phyloP scores from a whole-genome alignment of 768 basidiomycete genomes.

The Lactarius tabidus region DNA sequence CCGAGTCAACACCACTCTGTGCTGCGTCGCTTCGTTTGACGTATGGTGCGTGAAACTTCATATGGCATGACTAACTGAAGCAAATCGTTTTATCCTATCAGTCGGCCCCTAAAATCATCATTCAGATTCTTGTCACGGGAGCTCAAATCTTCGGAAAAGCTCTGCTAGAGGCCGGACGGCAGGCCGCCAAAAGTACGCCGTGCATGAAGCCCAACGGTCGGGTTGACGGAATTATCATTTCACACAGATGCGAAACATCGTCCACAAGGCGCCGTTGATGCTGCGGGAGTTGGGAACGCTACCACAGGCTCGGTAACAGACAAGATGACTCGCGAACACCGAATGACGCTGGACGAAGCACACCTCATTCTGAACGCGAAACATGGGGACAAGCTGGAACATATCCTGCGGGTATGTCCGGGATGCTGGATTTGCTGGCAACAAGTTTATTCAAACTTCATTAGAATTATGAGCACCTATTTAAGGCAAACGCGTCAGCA shows the following conservation, averaged over 20 bases:
- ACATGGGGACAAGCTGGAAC: conserved; percentile 63
- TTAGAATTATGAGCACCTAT: conserved; percentile 90
- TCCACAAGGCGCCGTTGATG: conserved; percentile 70
- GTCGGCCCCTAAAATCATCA: conserved; percentile 75
- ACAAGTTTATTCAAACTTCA: neutral
- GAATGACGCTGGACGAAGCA: conserved; percentile 95
- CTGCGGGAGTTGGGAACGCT: conserved; percentile 69
- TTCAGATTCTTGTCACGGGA: conserved; percentile 76
- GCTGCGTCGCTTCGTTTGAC: too few species aligned
- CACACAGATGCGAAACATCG: conserved; percentile 74
- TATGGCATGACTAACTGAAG: neutral
- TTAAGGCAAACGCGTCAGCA: conserved; percentile 83
- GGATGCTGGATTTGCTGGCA: neutral
- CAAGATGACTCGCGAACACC: conserved; percentile 76
- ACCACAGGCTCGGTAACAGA: conserved; percentile 74
- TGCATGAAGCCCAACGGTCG: neutral
- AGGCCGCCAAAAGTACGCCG: conserved; percentile 85
- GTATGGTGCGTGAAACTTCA: conserved; percentile 10
- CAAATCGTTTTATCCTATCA: conserved; percentile 30
- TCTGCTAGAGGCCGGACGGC: conserved; percentile 81
- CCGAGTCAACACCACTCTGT: neutral
- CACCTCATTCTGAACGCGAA: conserved; percentile 88
- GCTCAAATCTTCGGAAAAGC: conserved; percentile 88
- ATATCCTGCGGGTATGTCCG: conserved; percentile 61
- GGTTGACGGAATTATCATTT: too few species aligned